phyloP scores from a whole-genome alignment of 352 stramenopile genomes.

The Phytophthora quininea region DNA sequence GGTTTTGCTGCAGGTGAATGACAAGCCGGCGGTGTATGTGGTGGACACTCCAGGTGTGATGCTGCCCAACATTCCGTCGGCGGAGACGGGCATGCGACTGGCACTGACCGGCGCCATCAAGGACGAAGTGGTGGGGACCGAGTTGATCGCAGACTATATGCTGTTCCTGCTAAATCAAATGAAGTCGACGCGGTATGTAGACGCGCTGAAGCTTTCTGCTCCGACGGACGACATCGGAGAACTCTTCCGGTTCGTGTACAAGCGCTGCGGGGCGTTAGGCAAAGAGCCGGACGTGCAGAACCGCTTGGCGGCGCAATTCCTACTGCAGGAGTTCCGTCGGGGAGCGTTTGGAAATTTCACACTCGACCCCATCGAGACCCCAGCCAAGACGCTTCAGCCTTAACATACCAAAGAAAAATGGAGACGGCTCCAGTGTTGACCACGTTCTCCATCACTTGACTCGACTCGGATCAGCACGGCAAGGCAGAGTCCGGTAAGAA shows the following conservation, averaged over 20 bases:
- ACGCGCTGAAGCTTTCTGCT: slow-evolving; percentile 61
- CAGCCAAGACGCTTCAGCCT: slow-evolving; percentile 11
- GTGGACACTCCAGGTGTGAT: slow-evolving; percentile 91
- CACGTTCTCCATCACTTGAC: slow-evolving; percentile 3
- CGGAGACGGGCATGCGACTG: slow-evolving; percentile 83
- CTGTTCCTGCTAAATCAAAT: slow-evolving; percentile 87
- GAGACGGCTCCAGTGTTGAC: slow-evolving; percentile 5
- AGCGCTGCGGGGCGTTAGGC: slow-evolving; percentile 76
- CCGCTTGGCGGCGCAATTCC: slow-evolving; percentile 66
- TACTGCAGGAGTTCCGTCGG: slow-evolving; percentile 78
- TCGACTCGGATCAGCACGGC: slow-evolving; percentile 13
- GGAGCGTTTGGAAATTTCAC: slow-evolving; percentile 86
- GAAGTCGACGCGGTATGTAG: slow-evolving; percentile 80
- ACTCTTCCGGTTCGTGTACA: slow-evolving; percentile 66
- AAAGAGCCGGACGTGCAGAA: slow-evolving; percentile 80
- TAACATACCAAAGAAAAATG: slow-evolving; percentile 22
- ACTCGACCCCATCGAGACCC: slow-evolving; percentile 58
- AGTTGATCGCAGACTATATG: slow-evolving; percentile 91
- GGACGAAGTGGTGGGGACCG: slow-evolving; percentile 84
- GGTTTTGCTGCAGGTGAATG: slow-evolving; percentile 62
- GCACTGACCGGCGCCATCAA: slow-evolving; percentile 89
- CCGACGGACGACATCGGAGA: slow-evolving; percentile 80
- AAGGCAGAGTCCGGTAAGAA: background rate
- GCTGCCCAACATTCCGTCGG: slow-evolving; percentile 82
- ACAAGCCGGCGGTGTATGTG: slow-evolving; percentile 88